Base-by-base conservation (phyloP, 2,329 filamentous ascomycete genomes). In the Fusarium tanahbumbuense region DNA sequence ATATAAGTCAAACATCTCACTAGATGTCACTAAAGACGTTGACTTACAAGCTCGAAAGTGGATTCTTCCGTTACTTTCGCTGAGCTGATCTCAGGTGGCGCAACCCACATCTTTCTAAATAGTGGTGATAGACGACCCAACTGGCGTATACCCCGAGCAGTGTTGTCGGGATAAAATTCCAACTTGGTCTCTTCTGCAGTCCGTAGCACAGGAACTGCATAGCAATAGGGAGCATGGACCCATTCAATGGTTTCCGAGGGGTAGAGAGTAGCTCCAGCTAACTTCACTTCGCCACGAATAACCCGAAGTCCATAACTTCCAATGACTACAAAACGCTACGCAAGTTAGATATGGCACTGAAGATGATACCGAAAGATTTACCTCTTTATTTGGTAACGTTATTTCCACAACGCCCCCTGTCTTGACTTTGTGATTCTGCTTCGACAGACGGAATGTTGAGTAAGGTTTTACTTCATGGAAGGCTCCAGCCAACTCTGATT, bases 221-320 rank as follows among this genome's bases (percentile, higher is more conserved):
- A 88, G 40, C 90, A 92, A 44, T 87, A 85, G 2, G 92, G 88
- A 18, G 91, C 90, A 76, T 88, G 88, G 18, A 93, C 83, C 82
- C 87, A 89, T 68, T 86, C 81, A 8, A 81, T 75, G 2, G 73
- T 77, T 27, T 84, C 80, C 1, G 84, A 82, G 3, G 85, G 76
- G 13, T 82, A 81, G 6, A 95, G 76, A 9, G 84, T 86, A 9
- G 91, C 89, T 18, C 92, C 92, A 16, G 88, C 86, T 27, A 95
- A 78, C 2, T 87, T 89, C 25, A 92, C 81, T 45, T 89, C 83
- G 4, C 93, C 93, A 55, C 83, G 83, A 11, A 82, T 73, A 1
- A 95, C 84, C 15, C 82, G 82, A 30, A 95, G 76, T 18, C 89
- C 88, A 77, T 89, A 96, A 73, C 87, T 89, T 2, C 93, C 93